Evolutionary conservation across 495 filamentous ascomycete species (phyloP), one percentile per base, ranked within the genome.

Genomic region (Coniosporium apollinis): DNA sequence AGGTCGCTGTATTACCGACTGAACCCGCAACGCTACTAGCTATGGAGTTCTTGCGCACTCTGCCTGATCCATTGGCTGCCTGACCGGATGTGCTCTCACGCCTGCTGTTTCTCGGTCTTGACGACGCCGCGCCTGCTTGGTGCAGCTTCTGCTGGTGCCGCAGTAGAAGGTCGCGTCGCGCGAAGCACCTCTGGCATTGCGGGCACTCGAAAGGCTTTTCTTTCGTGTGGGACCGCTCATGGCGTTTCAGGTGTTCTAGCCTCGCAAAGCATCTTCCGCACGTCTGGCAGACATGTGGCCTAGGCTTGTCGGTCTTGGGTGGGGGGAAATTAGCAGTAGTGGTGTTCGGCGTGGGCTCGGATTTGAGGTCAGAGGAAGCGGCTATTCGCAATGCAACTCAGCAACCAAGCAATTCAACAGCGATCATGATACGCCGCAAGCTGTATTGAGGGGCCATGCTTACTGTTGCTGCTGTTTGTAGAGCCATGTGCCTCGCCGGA

Each of bases 171-270:
- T 99, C 89, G 39, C 89, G 72, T 22, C 89, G 73, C 20, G 89
- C 89, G 62, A 99, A 99, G 65, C 89, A 96, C 51, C 89, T 64
- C 15, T 82, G 67, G 52, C 89, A 99, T 55, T 96, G 85, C 17
- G 87, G 86, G 44, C 89, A 99, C 53, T 94, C 87, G 51, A 99
- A 99, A 2, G 89, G 89, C 64, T 97, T 97, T 55, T 99, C 89
- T 54, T 99, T 99, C 8, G 89, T 99, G 49, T 99, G 89, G 14
- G 89, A 96, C 28, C 89, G 76, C 65, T 99, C 89, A 59, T 99
- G 89, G 30, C 89, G 79, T 62, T 99, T 99, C 41, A 99, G 62
- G 59, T 99, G 89, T 60, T 99, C 89, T 46, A 99, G 59, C 38
- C 89, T 74, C 37, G 89, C 89, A 53, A 99, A 99, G 3, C 82